These are phyloP conservation scores for Suhomyces kilbournensis DNA, from an alignment of 805 yeast species.

Conservation along the genomic window DNA sequence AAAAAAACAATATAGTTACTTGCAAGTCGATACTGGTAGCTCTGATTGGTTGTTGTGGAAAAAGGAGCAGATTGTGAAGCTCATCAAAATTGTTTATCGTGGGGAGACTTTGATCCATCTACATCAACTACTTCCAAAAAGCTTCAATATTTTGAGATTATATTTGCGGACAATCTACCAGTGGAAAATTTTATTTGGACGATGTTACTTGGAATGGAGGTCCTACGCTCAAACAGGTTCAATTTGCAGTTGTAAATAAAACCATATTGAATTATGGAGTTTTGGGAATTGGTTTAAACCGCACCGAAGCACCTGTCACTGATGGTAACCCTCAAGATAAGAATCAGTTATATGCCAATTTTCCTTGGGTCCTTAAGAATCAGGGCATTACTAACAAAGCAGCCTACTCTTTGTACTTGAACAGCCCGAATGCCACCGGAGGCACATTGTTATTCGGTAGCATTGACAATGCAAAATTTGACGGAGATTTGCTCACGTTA, in stretches of 20 bases:
- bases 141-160: slow-evolving; percentile 2
- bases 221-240: slow-evolving; percentile 1
- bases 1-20: too few relatives aligned
- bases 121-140: slow-evolving; percentile 1
- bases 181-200: slow-evolving; percentile 5
- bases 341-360: slow-evolving; percentile 5
- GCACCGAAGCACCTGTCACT: not conserved
- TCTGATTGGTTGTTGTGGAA: too few relatives aligned
- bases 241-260: slow-evolving; percentile 6
- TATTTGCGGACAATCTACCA: slow-evolving; percentile 2
- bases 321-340: not conserved
- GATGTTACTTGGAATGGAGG: slow-evolving; percentile 1
- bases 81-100: too few relatives aligned
- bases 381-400: slow-evolving; percentile 9
- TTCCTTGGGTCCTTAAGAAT: slow-evolving; percentile 9
- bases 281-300: slow-evolving; percentile 7
- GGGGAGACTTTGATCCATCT: too few relatives aligned
- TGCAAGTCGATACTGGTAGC: too few relatives aligned
- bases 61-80: too few relatives aligned
- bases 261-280: slow-evolving; percentile 1
- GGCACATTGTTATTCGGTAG: slow-evolving; percentile 21
- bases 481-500: slow-evolving; percentile 5
- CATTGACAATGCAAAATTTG: slow-evolving; percentile 15
- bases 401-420: slow-evolving; percentile 14
- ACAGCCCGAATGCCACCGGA: slow-evolving; percentile 7